Base-by-base conservation (phyloP, 257 asterid genomes). In the Capsicum baccatum region DNA sequence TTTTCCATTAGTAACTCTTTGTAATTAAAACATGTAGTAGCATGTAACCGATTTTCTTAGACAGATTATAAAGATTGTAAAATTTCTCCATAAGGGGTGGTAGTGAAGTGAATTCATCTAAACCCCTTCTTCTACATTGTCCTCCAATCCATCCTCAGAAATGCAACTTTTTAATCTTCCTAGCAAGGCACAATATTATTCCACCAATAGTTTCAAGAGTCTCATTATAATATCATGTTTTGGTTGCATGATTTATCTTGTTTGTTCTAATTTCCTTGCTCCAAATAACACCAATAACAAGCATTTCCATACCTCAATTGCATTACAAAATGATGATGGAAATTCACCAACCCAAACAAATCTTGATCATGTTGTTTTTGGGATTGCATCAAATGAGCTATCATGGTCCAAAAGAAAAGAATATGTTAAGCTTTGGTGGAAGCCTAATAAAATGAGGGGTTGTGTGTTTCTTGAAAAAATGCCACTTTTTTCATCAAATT, bases 381-480 rank as follows among this genome's bases (percentile, higher is more conserved):
- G 97, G 52, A 93, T 95, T 42, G 94, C 97, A 79, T 95, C 99
- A 10, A 90, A 85, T 5, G 84, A 87, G 59, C 83, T 79, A 3
- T 84, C 97, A 1, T 95, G 99, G 97, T 37, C 13, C 52, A 87
- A 8, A 14, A 86, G 95, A 59, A 92, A 92, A 68, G 89, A 90
- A 39, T 93, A 90, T 39, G 93, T 91, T 0, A 88, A 84, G 74
- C 87, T 91, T 19, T 95, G 99, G 99, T 95, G 99, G 99, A 89
- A 89, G 79, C 92, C 97, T 5, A 55, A 87, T 8, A 83, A 48
- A 33, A 94, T 88, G 97, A 90, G 87, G 88, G 98, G 99, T 3
- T 94, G 98, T 84, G 94, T 92, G 47, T 95, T 95, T 85, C 90
- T 95, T 6, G 99, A 95, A 15, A 78, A 15, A 2, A 48, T 47